Percentiles rank a stretch among this genome's conserved stretches.
phyloP scores from a whole-genome alignment of 2,329 filamentous ascomycete genomes.

The Phialophora tarda region DNA sequence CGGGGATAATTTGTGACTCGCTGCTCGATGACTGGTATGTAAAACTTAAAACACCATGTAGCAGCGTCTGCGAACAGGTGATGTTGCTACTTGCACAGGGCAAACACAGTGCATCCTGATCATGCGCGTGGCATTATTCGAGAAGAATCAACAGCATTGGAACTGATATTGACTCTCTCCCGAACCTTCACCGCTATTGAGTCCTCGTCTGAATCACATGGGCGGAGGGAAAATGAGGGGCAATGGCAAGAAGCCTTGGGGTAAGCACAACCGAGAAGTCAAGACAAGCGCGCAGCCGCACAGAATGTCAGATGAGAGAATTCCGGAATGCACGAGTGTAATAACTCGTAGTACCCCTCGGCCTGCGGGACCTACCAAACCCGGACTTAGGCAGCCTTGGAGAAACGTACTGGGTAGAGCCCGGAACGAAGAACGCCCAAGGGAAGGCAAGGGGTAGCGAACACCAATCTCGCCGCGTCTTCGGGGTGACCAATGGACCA shows the following conservation, averaged over 20 bases:
- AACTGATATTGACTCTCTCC: background rate
- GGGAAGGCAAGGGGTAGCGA: background rate
- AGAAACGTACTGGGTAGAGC: background rate
- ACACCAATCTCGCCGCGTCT: background rate
- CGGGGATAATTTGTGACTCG: background rate
- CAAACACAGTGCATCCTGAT: conserved; percentile 19
- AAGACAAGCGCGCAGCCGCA: background rate
- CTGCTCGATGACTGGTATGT: background rate
- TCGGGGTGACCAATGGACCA: background rate
- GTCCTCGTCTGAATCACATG: background rate
- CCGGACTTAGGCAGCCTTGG: background rate
- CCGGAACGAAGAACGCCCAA: background rate
- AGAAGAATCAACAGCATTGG: background rate
- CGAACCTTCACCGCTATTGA: background rate
- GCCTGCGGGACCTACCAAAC: background rate
- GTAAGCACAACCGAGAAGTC: conserved; percentile 14
- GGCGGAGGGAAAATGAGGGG: conserved; percentile 5
- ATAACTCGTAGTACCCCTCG: background rate
- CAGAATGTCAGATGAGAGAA: background rate
- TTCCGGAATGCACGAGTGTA: background rate
- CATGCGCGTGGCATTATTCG: background rate
- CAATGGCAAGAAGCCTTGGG: conserved; percentile 5
- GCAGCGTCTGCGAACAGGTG: background rate
- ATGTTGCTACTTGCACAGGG: conserved; percentile 16
- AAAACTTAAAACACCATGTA: background rate